Evolutionary conservation across 2,329 filamentous ascomycete species (phyloP).

Genomic region (Apiospora sp.): DNA sequence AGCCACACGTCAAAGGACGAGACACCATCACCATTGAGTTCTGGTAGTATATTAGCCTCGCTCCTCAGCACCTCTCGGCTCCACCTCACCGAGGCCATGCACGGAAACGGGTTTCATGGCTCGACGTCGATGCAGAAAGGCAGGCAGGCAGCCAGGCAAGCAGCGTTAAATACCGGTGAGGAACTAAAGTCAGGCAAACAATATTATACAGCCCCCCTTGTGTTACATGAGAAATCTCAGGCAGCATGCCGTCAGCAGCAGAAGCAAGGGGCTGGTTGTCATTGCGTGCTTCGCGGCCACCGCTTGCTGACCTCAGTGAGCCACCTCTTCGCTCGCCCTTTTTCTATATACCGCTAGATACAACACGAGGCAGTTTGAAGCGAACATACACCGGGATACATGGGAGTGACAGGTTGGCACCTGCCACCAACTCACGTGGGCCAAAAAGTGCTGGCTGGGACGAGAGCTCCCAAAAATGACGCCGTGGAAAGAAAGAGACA

Average conservation of each 20-base stretch:
- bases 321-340: background rate
- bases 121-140: too few relatives aligned
- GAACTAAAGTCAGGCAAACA: background rate
- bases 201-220: background rate
- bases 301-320: background rate
- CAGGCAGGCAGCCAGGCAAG: background rate
- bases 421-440: background rate
- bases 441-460: background rate
- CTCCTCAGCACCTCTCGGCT: background rate
- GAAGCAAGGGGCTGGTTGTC: background rate
- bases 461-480: background rate
- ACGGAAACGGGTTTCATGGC: background rate
- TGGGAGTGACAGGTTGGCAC: background rate
- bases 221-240: background rate
- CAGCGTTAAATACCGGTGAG: background rate
- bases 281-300: background rate
- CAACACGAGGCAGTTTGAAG: background rate
- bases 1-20: background rate
- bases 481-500: background rate
- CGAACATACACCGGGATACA: background rate
- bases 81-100: background rate
- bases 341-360: background rate
- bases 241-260: constrained; percentile 17
- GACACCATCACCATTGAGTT: background rate
- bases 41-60: background rate